Base-by-base conservation (phyloP, 768 basidiomycete genomes). In the Sarcomyxa edulis region DNA sequence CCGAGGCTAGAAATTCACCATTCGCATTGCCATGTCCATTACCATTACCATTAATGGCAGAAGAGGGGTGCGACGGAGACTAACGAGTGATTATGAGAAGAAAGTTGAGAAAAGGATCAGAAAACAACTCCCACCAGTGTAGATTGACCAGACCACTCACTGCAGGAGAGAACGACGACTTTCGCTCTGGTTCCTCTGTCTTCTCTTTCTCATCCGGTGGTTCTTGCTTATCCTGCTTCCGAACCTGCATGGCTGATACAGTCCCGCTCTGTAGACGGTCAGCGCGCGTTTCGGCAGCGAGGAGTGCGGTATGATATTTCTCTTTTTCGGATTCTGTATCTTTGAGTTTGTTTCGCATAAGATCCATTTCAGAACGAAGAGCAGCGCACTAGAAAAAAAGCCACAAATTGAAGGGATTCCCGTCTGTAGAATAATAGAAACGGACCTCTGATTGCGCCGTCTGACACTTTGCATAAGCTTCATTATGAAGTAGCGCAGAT, bases 101-200 rank as follows among this genome's bases (percentile, higher is more conserved):
- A 32, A 49, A 52, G 35, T 20, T 15, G n/a, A n/a, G n/a, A n/a
- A n/a, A n/a, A 53, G 53, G 43, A 64, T 69, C 49, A 66, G 61
- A 62, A 65, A 55, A 63, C 63, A 62, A 66, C 68, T 75, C 78
- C 76, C 78, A 80, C 78, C 75, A 74, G n/a, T n/a, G n/a, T n/a
- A n/a, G n/a, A 68, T 72, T 66, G 66, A 71, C 63, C 68, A 64
- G 69, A 66, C 69, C 71, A 83, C 84, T 77, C 74, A 85, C 84
- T 68, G 65, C 71, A 60, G 81, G 77, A 69, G 80, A 73, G 65
- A 72, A 76, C 61, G 72, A 69, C 61, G 71, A 68, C 61, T 65
- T 66, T 50, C 56, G 57, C 55, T 61, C 65, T 47, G 67, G 59
- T 61, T 68, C 72, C 68, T 73, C 73, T 57, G 61, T 61, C 54